Evolutionary conservation across 768 basidiomycete genomes (phyloP).

Genomic region (Suillus discolor): DNA sequence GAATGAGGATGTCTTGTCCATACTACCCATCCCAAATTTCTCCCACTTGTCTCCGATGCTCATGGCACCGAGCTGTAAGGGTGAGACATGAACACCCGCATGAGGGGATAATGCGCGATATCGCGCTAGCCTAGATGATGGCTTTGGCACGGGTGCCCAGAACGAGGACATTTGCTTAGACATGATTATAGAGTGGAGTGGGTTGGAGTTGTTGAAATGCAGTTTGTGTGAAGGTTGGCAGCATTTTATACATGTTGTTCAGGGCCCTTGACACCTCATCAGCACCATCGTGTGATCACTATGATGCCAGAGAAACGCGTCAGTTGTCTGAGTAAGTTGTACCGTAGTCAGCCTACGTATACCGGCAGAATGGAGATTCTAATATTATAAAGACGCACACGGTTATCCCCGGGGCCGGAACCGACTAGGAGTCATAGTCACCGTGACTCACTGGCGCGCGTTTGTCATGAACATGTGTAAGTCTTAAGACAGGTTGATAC

Average conservation of each 20-base stretch:
- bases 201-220: not conserved
- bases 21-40: constrained; percentile 37
- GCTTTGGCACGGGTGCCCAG: constrained; percentile 21
- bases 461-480: not conserved
- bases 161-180: not conserved
- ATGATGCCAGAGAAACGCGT: not conserved
- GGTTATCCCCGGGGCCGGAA: too few species aligned
- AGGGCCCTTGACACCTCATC: not conserved
- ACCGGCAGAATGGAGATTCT: too few species aligned
- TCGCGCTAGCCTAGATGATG: constrained; percentile 36
- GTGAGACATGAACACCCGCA: constrained; percentile 52
- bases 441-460: too few species aligned
- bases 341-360: not conserved
- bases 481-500: not conserved
- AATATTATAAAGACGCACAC: not conserved
- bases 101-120: constrained; percentile 42
- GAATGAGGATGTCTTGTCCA: constrained; percentile 45
- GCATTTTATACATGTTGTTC: not conserved
- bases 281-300: not conserved
- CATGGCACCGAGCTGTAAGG: constrained; percentile 52
- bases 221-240: constrained; percentile 2
- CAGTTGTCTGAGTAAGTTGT: not conserved
- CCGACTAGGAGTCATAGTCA: not conserved
- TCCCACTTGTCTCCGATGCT: constrained; percentile 50
- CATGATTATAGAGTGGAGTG: not conserved